Evolutionary conservation across 2,329 filamentous ascomycete species (phyloP), one percentile per base, ranked within the genome.

Genomic region (Aaosphaeria pasadenensis): DNA sequence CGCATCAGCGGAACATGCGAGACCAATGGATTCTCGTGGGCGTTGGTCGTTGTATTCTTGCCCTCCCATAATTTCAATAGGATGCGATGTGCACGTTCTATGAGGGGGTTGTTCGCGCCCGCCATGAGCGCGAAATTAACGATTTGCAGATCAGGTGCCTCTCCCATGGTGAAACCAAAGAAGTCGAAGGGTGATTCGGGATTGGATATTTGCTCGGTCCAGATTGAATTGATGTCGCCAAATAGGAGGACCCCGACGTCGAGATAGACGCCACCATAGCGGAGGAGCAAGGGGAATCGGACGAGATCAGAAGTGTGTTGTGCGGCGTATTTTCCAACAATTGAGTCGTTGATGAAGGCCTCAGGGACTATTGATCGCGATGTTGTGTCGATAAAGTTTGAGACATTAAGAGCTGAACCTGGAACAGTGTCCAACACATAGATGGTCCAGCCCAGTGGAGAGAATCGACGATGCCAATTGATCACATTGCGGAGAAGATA

Each of bases 251-350:
- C 60, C 0, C 81, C 80, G 0, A 80, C 80, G 53, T 84, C 81
- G 0, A 78, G 75, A 55, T 83, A 84, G 1, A 83, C 72, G 30
- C 81, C 81, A 42, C 81, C 81, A 53, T 83, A 80, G 46, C 66
- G 73, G 7, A 82, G 69, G n/a, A 84, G 63, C 9, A 83, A 66
- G 3, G 81, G 81, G 55, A 71, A 82, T 1, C 81, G 76, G 4
- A 84, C 77, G 1, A 85, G 74, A 50, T 85, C 82, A 0, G 79
- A 82, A 0, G 72, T 77, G 56, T 83, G 80, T 55, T 83, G 80
- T 3, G 67, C 63, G 0, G 73, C 74, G 59, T 80, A 81, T 6
- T 64, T 63, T 11, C 81, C 80, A 4, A 66, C 67, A 5, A 84
- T 68, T 0, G 71, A 73, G 5, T 73, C 72, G n/a, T 80, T 68